A percentile compares a stretch with the other conserved stretches of the same genome.
These are phyloP conservation scores for Schizophyllum commune DNA, from an alignment of 1,284 basidiomycete genomes.

Conservation along the genomic window DNA sequence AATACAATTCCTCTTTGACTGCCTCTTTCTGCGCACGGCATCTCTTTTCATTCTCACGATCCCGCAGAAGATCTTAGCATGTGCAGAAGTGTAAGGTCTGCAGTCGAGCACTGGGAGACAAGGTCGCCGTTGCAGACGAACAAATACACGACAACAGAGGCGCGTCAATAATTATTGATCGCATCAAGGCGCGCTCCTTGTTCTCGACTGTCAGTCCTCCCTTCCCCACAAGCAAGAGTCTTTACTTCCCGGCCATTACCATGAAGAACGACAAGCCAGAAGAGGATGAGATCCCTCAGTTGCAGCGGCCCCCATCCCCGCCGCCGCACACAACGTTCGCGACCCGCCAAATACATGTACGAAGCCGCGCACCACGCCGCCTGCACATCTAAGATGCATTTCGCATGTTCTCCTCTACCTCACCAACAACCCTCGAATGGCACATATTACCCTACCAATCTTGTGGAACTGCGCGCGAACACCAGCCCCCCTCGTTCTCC, in stretches of 20 bases:
- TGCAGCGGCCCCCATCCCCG: constrained; percentile 67
- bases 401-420: constrained; percentile 8
- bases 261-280: constrained; percentile 17
- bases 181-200: neutral
- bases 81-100: too few relatives aligned
- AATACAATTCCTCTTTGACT: neutral
- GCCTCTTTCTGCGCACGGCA: neutral
- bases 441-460: neutral
- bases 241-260: neutral
- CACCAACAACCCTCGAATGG: constrained; percentile 8
- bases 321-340: constrained; percentile 63
- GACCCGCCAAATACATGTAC: constrained; percentile 64
- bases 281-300: constrained; percentile 53
- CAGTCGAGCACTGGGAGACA: too few relatives aligned
- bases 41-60: too few relatives aligned
- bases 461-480: constrained; percentile 7
- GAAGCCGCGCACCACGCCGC: constrained; percentile 21
- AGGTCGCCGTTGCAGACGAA: too few relatives aligned
- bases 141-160: neutral
- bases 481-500: constrained; percentile 65
- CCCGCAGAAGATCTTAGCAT: too few relatives aligned
- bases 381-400: constrained; percentile 3
- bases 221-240: neutral
- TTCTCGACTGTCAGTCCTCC: neutral
- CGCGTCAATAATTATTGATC: neutral